Evolutionary conservation across 1,139 yeast species (phyloP), one percentile per base, ranked within the genome.

Genomic region (Blastobotrys serpentis): DNA sequence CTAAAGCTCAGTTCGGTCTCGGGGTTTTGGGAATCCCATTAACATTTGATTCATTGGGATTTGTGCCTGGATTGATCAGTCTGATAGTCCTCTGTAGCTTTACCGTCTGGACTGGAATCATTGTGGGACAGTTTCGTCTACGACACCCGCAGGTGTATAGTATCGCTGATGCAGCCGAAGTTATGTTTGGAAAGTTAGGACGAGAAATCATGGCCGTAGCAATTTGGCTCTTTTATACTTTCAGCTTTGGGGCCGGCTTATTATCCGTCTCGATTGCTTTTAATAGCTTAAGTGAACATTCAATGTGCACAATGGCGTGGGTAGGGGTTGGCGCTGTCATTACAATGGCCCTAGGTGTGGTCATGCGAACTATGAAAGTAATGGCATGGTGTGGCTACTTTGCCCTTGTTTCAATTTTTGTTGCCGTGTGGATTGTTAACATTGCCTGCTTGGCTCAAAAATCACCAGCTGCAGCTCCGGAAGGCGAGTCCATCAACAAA

Each of bases 1-100:
- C 49, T 25, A 48, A 48, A 21, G 40, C 47, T 11, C 51, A 48
- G 17, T 41, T 48, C 16, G 51, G 51, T 7, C 47, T 48, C 16
- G 51, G 51, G 4, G 49, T 48, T 2, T 23, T 48, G 33, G 47
- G 51, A 6, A 25, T 48, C 7, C 51, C 51, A 3, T 30, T 26
- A 26, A 48, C 51, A 1, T 46, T 48, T 26, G 23, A 44, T 29
- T 42, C 43, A 1, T n/a, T 48, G 30, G 51, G 51, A 2, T 45
- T 48, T 32, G 49, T 48, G 3, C 51, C 51, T 3, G 50, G 51
- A 2, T 26, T 48, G 16, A 23, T 48, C 8, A 22, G 46, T 42
- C 46, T 48, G 7, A n/a, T 17, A 29, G 29, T 45, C 23, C 46
- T 48, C 8, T 44, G 43, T 14, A 19, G 19, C 13, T 19, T 48